These are phyloP conservation scores for Aspergillus quadrilineatus DNA, from an alignment of 2,329 filamentous ascomycete species.

Conservation along the genomic window DNA sequence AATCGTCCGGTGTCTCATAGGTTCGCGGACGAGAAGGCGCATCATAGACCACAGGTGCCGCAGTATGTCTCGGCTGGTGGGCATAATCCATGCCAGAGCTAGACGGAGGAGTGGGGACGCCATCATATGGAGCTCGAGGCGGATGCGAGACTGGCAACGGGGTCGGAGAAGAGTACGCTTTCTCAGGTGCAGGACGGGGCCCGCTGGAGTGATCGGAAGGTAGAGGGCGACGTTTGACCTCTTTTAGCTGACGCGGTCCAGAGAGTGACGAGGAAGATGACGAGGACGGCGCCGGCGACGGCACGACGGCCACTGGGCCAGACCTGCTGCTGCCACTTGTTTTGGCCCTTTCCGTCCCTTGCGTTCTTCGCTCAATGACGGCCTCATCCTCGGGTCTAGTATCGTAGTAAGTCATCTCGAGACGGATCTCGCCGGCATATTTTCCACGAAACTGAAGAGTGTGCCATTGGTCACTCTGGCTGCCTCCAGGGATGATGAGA, in stretches of 20 bases:
- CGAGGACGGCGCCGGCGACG: background rate
- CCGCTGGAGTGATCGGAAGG: constrained; percentile 70
- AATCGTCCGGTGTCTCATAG: constrained; percentile 34
- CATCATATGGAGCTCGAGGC: constrained; percentile 28
- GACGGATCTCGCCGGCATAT: constrained; percentile 90
- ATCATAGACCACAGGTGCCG: constrained; percentile 48
- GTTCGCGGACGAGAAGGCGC: constrained; percentile 28
- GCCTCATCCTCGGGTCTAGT: constrained; percentile 77
- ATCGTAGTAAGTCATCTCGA: constrained; percentile 97
- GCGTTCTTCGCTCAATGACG: constrained; percentile 55
- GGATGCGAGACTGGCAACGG: constrained; percentile 32
- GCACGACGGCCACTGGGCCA: constrained; percentile 7
- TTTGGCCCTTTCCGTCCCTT: constrained; percentile 38
- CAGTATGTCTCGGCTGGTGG: constrained; percentile 73
- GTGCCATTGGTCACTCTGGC: constrained; percentile 94
- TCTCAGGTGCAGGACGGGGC: constrained; percentile 46
- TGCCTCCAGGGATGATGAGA: constrained; percentile 80
- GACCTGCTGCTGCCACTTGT: constrained; percentile 22
- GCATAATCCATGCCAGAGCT: constrained; percentile 66
- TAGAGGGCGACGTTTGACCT: constrained; percentile 79
- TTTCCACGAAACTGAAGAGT: constrained; percentile 82
- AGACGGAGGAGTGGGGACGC: constrained; percentile 36
- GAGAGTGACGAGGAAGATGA: constrained; percentile 32
- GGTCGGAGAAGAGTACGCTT: constrained; percentile 27
- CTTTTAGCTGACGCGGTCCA: constrained; percentile 55